Evolutionary conservation across 73 alveolate species (phyloP).

Genomic region (Blepharisma stoltei): DNA sequence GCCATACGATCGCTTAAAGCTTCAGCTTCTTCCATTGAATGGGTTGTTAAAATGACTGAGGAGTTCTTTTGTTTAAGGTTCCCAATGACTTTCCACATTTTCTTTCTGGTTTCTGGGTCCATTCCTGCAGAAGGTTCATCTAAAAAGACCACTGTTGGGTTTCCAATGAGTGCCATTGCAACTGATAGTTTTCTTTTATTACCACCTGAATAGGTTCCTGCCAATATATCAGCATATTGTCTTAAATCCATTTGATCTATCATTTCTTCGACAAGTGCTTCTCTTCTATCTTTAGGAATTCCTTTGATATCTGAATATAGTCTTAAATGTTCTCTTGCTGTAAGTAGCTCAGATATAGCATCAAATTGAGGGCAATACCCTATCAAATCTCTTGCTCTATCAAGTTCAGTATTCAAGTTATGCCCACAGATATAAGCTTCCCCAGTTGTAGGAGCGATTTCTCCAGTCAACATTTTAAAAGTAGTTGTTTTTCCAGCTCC

Average conservation of each 20-base stretch:
- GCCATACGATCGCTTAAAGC: constrained; percentile 90
- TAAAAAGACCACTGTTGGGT: constrained; percentile 78
- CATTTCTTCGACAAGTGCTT: constrained; percentile 62
- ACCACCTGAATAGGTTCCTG: constrained; percentile 94
- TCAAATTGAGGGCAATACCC: constrained; percentile 98
- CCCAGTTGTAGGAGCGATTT: constrained; percentile 82
- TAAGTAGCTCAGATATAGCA: constrained; percentile 86
- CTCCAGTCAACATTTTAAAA: constrained; percentile 92
- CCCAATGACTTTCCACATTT: constrained; percentile 82
- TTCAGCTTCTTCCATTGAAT: constrained; percentile 97
- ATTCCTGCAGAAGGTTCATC: constrained; percentile 90
- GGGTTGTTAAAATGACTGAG: constrained; percentile 88
- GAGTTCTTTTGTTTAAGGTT: constrained; percentile 85
- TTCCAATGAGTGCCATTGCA: constrained; percentile 90
- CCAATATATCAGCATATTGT: constrained; percentile 71
- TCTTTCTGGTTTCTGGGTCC: constrained; percentile 87
- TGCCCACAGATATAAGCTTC: constrained; percentile 78
- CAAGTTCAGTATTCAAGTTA: constrained; percentile 69
- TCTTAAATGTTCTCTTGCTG: constrained; percentile 92
- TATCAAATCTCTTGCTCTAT: constrained; percentile 76
- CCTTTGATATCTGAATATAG: constrained; percentile 94
- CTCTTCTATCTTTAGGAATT: constrained; percentile 63
- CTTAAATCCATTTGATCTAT: constrained; percentile 81
- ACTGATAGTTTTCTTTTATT: constrained; percentile 96
- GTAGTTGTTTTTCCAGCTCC: constrained; percentile 99